phyloP scores from a whole-genome alignment of 2,329 filamentous ascomycete genomes.

The Aotearoamyces nothofagi region DNA sequence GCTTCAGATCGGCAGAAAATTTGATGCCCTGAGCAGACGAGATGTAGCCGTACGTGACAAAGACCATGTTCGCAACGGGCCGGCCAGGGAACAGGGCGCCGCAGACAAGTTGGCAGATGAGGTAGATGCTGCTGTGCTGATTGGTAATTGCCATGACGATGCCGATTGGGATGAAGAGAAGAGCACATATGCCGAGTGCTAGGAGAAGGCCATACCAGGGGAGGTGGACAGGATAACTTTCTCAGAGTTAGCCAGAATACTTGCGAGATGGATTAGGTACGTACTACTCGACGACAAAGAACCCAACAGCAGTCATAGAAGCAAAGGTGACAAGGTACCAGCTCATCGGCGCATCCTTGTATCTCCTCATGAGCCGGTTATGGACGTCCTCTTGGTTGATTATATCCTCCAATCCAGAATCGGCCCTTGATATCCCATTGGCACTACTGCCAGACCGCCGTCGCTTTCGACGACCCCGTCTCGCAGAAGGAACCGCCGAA shows the following conservation, averaged over 20 bases:
- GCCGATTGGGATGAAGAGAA: constrained; percentile 81
- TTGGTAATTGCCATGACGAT: constrained; percentile 92
- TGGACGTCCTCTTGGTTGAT: constrained; percentile 68
- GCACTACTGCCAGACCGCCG: no score
- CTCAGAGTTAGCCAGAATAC: no score
- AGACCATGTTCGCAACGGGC: constrained; percentile 86
- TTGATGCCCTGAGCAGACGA: constrained; percentile 81
- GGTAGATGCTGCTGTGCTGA: constrained; percentile 73
- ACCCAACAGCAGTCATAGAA: constrained; percentile 62
- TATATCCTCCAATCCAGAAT: constrained; percentile 32
- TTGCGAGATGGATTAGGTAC: no score
- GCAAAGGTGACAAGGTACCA: constrained; percentile 71
- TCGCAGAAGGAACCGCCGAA: constrained; percentile 25
- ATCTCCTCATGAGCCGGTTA: constrained; percentile 68
- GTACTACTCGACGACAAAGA: constrained; percentile 75
- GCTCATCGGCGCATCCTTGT: constrained; percentile 63
- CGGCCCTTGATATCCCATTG: no score
- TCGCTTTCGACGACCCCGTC: constrained; percentile 6
- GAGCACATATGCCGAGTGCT: constrained; percentile 59
- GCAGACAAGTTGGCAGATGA: constrained; percentile 75
- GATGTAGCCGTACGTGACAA: constrained; percentile 83
- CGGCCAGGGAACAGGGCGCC: constrained; percentile 70
- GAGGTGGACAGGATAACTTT: constrained; percentile 63
- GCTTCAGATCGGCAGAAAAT: constrained; percentile 74
- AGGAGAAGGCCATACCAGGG: constrained; percentile 79